phyloP scores from a whole-genome alignment of 306 rosid genomes.

The Luffa acutangula region DNA sequence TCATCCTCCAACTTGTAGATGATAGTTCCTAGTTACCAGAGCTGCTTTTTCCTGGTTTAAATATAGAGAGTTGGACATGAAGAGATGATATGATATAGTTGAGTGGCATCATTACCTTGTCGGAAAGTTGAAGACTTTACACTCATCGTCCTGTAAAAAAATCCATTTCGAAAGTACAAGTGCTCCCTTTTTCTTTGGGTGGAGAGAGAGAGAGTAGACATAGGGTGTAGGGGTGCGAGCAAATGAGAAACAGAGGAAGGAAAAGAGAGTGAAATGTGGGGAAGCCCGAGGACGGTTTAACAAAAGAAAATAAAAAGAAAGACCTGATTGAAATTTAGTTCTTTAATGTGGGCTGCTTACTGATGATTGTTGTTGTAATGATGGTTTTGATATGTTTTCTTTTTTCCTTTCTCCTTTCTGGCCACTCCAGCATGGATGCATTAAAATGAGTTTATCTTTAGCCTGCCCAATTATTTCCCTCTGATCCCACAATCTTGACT shows the following conservation, averaged over 20 bases:
- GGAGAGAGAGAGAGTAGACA: slow-evolving; percentile 2
- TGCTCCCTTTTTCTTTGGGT: slow-evolving; percentile 6
- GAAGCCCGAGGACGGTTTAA: slow-evolving; percentile 21
- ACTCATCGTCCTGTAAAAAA: slow-evolving; percentile 5
- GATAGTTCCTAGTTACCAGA: not conserved
- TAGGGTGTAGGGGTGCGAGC: not conserved
- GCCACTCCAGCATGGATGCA: not conserved
- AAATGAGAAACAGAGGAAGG: slow-evolving; percentile 21
- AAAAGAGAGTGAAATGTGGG: slow-evolving; percentile 4
- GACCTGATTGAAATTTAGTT: slow-evolving; percentile 2
- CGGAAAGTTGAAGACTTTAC: slow-evolving; percentile 23
- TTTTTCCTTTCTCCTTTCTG: slow-evolving; percentile 4
- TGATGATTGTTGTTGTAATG: slow-evolving; percentile 53
- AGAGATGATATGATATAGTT: not conserved
- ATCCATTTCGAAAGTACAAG: slow-evolving; percentile 6
- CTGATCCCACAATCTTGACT: slow-evolving; percentile 10
- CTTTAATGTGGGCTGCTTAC: slow-evolving; percentile 22
- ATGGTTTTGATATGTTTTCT: slow-evolving; percentile 50
- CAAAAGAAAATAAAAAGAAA: slow-evolving; percentile 15
- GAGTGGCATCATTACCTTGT: slow-evolving; percentile 9
- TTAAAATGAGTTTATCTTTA: slow-evolving; percentile 11
- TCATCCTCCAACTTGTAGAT: slow-evolving; percentile 2
- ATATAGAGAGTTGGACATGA: not conserved
- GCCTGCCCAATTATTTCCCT: slow-evolving; percentile 8
- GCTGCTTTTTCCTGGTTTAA: not conserved